Conservation (phyloP, 495 filamentous ascomycete species). For the Podospora fimiseda region DNA sequence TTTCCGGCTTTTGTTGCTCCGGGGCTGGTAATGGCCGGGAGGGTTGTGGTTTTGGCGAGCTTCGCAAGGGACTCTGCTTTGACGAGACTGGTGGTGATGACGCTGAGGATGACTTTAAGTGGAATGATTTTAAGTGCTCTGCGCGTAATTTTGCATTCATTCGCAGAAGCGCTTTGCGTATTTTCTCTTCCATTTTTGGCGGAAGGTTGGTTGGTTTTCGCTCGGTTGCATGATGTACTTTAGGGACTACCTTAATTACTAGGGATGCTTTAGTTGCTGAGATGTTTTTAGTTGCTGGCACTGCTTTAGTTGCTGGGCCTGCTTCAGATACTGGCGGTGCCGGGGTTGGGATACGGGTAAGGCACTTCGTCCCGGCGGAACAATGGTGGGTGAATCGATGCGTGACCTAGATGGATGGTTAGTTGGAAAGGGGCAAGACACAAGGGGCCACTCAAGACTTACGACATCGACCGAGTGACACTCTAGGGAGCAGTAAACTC, state of each 20-base stretch:
- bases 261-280: too few species aligned
- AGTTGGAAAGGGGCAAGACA: neutral
- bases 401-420: neutral
- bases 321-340: too few species aligned
- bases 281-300: too few species aligned
- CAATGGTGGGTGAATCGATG: conserved; percentile 20
- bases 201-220: too few species aligned
- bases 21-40: conserved; percentile 5
- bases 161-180: too few species aligned
- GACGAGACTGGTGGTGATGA: conserved; percentile 1
- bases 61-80: too few species aligned
- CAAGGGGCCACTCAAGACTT: conserved; percentile 14
- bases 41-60: conserved; percentile 1
- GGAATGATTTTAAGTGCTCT: too few species aligned
- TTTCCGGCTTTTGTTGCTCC: neutral
- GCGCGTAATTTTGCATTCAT: too few species aligned
- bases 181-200: too few species aligned
- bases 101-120: neutral
- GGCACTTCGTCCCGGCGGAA: conserved; percentile 17
- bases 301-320: too few species aligned
- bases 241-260: too few species aligned
- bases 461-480: conserved; percentile 39
- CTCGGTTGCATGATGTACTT: too few species aligned
- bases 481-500: conserved; percentile 39
- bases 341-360: conserved; percentile 4